A percentile compares a stretch with the other conserved stretches of the same genome.
Conservation (phyloP, 1,284 basidiomycete species). For the Cryptococcus sp. region DNA sequence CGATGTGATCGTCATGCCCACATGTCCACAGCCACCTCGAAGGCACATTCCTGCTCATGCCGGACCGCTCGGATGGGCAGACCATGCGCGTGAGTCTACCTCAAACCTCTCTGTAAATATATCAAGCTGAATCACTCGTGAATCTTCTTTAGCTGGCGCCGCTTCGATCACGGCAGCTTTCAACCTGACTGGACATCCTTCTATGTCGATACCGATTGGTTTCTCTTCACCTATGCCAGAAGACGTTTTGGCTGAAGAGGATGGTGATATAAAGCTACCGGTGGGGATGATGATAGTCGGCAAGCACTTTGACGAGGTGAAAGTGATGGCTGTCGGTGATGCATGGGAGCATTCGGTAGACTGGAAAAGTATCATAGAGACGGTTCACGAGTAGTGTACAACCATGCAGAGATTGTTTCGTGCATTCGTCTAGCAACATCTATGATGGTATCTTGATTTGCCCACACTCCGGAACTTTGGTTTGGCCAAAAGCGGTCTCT, state of each 20-base stretch:
- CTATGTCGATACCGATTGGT: constrained; percentile 22
- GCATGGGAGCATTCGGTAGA: constrained; percentile 48
- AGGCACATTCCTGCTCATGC: constrained; percentile 18
- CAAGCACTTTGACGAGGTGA: constrained; percentile 45
- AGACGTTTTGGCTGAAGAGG: constrained; percentile 20
- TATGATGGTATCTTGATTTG: constrained; percentile 2
- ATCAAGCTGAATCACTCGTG: constrained; percentile 11
- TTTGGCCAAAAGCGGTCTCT: constrained; percentile 27
- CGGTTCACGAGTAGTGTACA: not conserved
- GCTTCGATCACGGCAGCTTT: constrained; percentile 30
- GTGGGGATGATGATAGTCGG: constrained; percentile 53
- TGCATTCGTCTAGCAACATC: not conserved
- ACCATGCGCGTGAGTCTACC: constrained; percentile 10
- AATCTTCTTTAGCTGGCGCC: constrained; percentile 17
- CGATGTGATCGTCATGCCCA: constrained; percentile 58
- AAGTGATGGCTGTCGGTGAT: constrained; percentile 48
- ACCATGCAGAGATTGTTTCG: not conserved
- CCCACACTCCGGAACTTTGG: constrained; percentile 8
- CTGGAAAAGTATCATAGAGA: constrained; percentile 30
- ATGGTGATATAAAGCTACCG: constrained; percentile 42
- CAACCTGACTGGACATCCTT: constrained; percentile 33
- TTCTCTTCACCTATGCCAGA: constrained; percentile 16
- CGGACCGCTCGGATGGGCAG: constrained; percentile 23
- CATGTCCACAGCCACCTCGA: constrained; percentile 34
- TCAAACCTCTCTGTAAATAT: not conserved